These are phyloP conservation scores for Pseudocercospora crystallina DNA, from an alignment of 2,329 filamentous ascomycete genomes.

Conservation along the genomic window DNA sequence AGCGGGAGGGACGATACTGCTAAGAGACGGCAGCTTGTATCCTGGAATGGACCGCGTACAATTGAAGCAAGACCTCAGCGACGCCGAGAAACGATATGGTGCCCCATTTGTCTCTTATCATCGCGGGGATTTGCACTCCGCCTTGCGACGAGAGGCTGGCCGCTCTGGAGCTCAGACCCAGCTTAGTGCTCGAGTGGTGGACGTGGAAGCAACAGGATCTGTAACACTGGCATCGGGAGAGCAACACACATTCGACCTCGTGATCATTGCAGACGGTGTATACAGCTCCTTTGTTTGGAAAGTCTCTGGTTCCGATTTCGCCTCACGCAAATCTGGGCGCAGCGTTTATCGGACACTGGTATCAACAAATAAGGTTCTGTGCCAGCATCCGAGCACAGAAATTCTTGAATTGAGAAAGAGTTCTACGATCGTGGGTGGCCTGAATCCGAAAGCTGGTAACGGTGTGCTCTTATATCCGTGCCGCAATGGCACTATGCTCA, in stretches of 20 bases:
- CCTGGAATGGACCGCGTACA: too few species aligned
- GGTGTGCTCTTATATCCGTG: conserved; percentile 9
- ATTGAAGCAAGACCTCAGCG: not conserved
- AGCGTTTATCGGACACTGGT: conserved; percentile 8
- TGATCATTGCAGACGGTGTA: conserved; percentile 8
- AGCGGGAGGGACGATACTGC: too few species aligned
- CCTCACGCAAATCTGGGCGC: conserved; percentile 1
- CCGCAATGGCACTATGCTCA: not conserved
- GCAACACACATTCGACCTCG: not conserved
- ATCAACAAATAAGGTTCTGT: not conserved
- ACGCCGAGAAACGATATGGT: conserved; percentile 6
- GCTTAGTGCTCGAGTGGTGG: too few species aligned
- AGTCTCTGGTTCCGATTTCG: not conserved
- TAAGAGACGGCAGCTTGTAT: too few species aligned
- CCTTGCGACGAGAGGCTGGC: not conserved
- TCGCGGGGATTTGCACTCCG: conserved; percentile 8
- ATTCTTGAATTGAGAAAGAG: not conserved
- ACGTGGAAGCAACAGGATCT: too few species aligned
- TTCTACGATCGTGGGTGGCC: conserved; percentile 1
- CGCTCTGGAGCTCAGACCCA: not conserved
- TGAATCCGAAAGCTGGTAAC: conserved; percentile 2
- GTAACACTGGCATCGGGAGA: too few species aligned
- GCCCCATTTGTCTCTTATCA: conserved; percentile 1
- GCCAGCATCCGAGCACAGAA: not conserved
- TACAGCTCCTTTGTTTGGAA: conserved; percentile 5